Percentiles rank a stretch among this genome's conserved stretches.
These are phyloP conservation scores for Termitomyces sp. DNA, from an alignment of 768 basidiomycete genomes.

Conservation along the genomic window DNA sequence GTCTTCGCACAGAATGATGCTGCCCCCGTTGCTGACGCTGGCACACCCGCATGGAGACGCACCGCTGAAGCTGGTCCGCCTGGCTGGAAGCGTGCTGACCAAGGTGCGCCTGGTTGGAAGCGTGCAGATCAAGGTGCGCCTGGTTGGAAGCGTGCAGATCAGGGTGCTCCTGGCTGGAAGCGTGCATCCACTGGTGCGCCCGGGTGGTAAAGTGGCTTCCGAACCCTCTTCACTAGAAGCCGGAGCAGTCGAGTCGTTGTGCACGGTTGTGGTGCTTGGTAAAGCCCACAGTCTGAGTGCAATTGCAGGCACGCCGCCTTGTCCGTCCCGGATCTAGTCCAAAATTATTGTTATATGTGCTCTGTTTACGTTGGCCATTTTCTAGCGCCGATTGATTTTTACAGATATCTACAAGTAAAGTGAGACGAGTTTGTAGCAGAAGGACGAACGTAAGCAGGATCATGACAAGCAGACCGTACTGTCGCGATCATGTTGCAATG, in stretches of 20 bases:
- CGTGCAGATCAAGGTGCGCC: neutral
- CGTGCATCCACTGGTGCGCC: neutral
- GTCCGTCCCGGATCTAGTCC: neutral
- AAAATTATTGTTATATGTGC: neutral
- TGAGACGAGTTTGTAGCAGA: neutral
- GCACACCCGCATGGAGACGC: neutral
- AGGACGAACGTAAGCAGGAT: neutral
- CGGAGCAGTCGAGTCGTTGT: neutral
- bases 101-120: neutral
- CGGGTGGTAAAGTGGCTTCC: neutral
- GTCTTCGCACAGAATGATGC: neutral
- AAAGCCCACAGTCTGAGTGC: neutral
- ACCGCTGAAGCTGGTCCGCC: neutral
- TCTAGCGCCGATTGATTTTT: neutral
- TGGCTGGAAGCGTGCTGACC: neutral
- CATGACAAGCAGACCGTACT: neutral
- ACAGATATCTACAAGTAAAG: neutral
- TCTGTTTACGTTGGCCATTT: neutral
- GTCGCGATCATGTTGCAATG: neutral
- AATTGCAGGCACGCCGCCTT: neutral
- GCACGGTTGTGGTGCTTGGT: neutral
- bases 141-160: neutral
- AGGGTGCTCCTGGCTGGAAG: neutral
- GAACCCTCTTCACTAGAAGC: neutral
- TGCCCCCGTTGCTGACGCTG: neutral